Evolutionary conservation across 1,139 yeast species (phyloP).

Genomic region (Suhomyces bolitotheri): DNA sequence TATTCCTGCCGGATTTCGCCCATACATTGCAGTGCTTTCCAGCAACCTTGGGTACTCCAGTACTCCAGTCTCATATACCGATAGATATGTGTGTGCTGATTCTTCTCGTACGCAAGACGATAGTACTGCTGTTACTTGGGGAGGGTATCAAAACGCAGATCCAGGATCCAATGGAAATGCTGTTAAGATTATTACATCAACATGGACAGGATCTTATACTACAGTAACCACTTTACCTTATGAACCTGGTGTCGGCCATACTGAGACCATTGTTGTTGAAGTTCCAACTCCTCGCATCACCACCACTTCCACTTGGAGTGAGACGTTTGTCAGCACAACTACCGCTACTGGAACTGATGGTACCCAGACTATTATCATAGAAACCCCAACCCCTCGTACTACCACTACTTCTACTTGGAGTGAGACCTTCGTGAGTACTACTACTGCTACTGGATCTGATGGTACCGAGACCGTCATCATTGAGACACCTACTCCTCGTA

Average conservation of each 20-base stretch:
- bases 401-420: constrained; percentile 5
- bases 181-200: constrained; percentile 20
- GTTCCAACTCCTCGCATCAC: constrained; percentile 18
- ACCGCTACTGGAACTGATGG: constrained; percentile 11
- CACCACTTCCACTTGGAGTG: constrained; percentile 15
- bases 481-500: constrained; percentile 20
- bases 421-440: constrained; percentile 2
- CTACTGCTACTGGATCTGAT: constrained; percentile 12
- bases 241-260: constrained; percentile 10
- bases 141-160: constrained; percentile 13
- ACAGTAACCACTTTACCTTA: constrained; percentile 12
- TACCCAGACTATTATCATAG: constrained; percentile 13
- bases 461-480: constrained; percentile 20
- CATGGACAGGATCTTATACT: constrained; percentile 16
- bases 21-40: constrained; percentile 23
- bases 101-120: not conserved
- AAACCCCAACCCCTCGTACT: constrained; percentile 12
- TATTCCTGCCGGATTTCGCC: constrained; percentile 35
- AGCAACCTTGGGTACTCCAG: constrained; percentile 2
- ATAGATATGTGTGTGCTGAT: too few relatives aligned
- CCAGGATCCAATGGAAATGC: constrained; percentile 19
- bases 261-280: constrained; percentile 16
- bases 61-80: constrained; percentile 1
- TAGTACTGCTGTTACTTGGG: not conserved
- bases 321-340: constrained; percentile 7